These are phyloP conservation scores for Dendrobium nobile DNA, from an alignment of 106 monocot genomes.

Conservation along the genomic window DNA sequence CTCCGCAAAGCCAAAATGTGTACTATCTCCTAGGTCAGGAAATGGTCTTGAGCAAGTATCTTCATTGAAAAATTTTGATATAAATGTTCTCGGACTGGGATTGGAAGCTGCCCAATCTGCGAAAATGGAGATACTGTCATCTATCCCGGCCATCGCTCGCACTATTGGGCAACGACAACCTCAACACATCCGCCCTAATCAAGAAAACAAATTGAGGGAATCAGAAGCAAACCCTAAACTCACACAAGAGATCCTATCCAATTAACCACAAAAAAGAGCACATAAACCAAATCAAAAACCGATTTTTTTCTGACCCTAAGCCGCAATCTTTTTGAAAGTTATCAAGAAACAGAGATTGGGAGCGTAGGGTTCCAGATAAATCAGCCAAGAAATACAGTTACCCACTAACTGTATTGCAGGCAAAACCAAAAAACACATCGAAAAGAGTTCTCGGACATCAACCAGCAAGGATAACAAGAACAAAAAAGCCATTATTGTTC, in stretches of 20 bases:
- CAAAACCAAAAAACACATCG: neutral
- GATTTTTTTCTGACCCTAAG: too few species aligned
- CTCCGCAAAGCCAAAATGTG: conserved; percentile 5
- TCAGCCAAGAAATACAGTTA: neutral
- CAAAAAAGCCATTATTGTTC: neutral
- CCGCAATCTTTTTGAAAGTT: neutral
- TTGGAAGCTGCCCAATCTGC: conserved; percentile 48
- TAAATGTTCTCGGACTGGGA: conserved; percentile 52
- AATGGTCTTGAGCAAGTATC: conserved; percentile 36
- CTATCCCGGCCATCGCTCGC: conserved; percentile 20
- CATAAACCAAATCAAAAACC: too few species aligned
- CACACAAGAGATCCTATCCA: neutral
- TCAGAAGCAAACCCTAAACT: neutral
- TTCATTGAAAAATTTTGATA: conserved; percentile 8
- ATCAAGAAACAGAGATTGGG: neutral
- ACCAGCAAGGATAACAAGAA: too few species aligned
- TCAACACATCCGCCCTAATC: neutral
- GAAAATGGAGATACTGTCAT: conserved; percentile 33
- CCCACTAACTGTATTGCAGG: neutral
- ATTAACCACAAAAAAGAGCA: too few species aligned
- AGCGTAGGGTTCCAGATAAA: neutral
- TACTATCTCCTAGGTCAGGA: conserved; percentile 12
- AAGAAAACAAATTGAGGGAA: neutral
- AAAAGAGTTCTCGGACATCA: neutral
- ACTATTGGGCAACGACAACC: too few species aligned